A percentile compares a stretch with the other conserved stretches of the same genome.
phyloP scores from a whole-genome alignment of 306 rosid genomes.

The Cicer chorassanicum region DNA sequence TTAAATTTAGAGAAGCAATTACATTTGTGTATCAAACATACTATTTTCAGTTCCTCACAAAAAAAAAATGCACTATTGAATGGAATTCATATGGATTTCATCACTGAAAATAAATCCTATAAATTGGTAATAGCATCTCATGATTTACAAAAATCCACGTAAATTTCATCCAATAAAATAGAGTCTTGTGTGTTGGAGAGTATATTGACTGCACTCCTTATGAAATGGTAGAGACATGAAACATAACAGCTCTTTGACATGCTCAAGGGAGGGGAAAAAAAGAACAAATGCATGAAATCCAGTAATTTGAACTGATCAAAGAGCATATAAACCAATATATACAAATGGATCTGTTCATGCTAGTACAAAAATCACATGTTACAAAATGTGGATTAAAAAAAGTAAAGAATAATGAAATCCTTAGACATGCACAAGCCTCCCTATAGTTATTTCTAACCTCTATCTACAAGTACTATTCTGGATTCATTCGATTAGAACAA shows the following conservation, averaged over 20 bases:
- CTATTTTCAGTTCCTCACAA: too few relatives aligned
- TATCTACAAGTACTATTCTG: conserved; percentile 53
- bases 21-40: neutral
- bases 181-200: neutral
- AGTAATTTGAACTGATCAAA: conserved; percentile 46
- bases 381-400: conserved; percentile 41
- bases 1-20: neutral
- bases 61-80: too few relatives aligned
- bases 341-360: conserved; percentile 45
- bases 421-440: conserved; percentile 53
- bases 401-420: conserved; percentile 49
- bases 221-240: conserved; percentile 10
- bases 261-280: neutral
- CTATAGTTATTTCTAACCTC: conserved; percentile 49
- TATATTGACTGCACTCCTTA: neutral
- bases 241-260: neutral
- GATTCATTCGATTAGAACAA: conserved; percentile 40
- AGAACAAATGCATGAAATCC: conserved; percentile 36
- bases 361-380: conserved; percentile 42
- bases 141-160: neutral
- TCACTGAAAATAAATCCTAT: neutral
- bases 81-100: neutral
- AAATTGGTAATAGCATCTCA: neutral
- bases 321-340: conserved; percentile 42
- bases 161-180: neutral